Evolutionary conservation across 208 protist genomes (phyloP), one percentile per base, ranked within the genome.

Genomic region (Herpetomonas tarakana): DNA sequence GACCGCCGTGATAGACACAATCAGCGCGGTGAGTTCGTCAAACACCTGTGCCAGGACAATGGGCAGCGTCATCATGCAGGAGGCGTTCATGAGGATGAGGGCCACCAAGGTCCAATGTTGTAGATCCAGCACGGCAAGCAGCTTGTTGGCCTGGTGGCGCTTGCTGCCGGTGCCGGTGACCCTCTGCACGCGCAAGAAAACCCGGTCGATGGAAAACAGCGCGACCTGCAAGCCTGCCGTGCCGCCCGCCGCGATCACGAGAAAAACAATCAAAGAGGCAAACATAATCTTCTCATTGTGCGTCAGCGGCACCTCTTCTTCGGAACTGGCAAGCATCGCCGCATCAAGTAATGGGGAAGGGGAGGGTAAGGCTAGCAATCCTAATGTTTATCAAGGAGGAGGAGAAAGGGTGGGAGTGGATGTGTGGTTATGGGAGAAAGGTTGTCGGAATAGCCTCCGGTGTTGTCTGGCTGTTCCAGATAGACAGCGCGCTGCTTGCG

Each of bases 81-180:
- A 68, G 16, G 87, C 68, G 64, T 96, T 96, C 63, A 71, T 64
- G 12, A 96, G 49, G 3, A 96, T 74, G 4, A 96, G 76, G n/a
- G 89, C 81, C 31, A 96, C 91, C 22, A 93, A 68, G n/a, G 81
- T 88, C 78, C 82, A 88, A 66, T 92, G 81, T 38, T 76, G 55
- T 29, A 80, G 58, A 44, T 73, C 50, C 19, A 91, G 47, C 53
- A 91, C 66, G 3, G 26, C 47, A 2, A 88, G 54, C 38, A 91
- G 60, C 57, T 64, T 46, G 24, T 57, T 30, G 1, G 84, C 76
- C 47, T 70, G 71, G 29, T 30, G 12, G 18, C 68, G 69, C 58
- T 86, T 59, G 46, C 70, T 56, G 24, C 64, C 58, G 3, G 74
- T 73, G 0, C 84, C 81, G 3, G 84, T 83, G 29, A 62, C 81